Evolutionary conservation across 2,329 filamentous ascomycete genomes (phyloP), one percentile per base, ranked within the genome.

Genomic region (Fusarium solani-melongenae): DNA sequence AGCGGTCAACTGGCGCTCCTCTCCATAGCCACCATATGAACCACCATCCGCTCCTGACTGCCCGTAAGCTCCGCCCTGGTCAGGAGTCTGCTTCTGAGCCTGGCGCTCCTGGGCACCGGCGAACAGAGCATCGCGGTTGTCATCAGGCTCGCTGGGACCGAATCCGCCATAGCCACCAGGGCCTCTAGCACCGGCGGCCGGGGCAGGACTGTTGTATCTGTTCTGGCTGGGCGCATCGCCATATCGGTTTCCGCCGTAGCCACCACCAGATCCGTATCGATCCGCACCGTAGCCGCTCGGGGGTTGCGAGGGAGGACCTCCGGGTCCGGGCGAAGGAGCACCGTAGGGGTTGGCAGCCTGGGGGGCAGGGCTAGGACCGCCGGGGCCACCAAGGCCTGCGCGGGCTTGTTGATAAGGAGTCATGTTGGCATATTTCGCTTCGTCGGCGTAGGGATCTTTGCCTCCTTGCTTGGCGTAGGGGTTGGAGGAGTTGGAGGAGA

Each of bases 1-100:
- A 1, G 92, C 94, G 0, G 94, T 97, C 74, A 98, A 84, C 81
- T 97, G 90, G 56, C 94, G 90, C 67, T 93, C 88, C 65, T 92
- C 91, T 61, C 93, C 89, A 71, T 91, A 91, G 31, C 87, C 88
- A 29, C 85, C 88, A 66, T 86, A 87, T 14, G 79, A 79, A 38
- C 77, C 79, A 27, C 66, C 76, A 24, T 55, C 76, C 20, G 72
- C 68, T 17, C 73, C 78, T 24, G 80, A 65, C 64, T 79, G 78
- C 34, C 74, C 76, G 39, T 77, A 79, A 4, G 73, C 69, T 38
- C 68, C 73, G 44, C 69, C 62, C 51, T 78, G 49, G 55, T 69
- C 46, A 7, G 70, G 58, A 41, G 77, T 75, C 55, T 80, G 81
- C 67, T 81, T 83, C 71, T 87, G 83, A 60, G 86, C 84, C 36